Evolutionary conservation across 148 eudicot species (phyloP).

Genomic region (Camellia sinensis): DNA sequence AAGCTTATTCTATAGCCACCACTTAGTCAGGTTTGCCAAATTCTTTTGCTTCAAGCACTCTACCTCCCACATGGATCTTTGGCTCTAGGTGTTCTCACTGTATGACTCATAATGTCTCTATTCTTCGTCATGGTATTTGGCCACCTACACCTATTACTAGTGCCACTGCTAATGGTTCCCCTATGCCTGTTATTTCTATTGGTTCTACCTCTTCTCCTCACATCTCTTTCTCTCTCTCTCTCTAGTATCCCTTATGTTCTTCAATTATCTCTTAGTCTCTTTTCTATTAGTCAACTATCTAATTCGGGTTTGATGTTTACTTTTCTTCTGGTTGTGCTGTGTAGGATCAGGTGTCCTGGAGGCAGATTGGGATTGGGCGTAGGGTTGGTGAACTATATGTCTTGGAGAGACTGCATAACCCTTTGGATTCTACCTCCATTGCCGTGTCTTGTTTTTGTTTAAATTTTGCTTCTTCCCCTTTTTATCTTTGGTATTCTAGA

Average conservation of each 20-base stretch:
- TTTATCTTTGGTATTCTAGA: background rate
- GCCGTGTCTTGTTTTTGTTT: background rate
- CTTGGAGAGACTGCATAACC: background rate
- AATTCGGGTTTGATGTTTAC: background rate
- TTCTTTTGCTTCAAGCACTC: background rate
- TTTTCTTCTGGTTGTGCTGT: background rate
- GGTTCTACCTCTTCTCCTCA: background rate
- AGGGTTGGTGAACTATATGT: background rate
- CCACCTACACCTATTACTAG: background rate
- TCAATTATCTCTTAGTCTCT: background rate
- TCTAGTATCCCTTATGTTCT: background rate
- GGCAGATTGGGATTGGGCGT: background rate
- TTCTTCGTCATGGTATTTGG: background rate
- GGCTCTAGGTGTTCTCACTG: background rate
- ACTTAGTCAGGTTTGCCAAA: background rate
- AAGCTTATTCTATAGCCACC: background rate
- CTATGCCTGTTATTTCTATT: background rate
- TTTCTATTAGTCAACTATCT: background rate
- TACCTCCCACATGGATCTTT: background rate
- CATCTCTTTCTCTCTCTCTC: background rate
- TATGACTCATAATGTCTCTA: background rate
- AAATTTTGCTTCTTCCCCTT: background rate
- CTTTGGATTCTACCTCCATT: background rate
- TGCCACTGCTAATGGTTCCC: background rate
- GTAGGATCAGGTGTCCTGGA: background rate